Evolutionary conservation across 176 grass and related monocot species (phyloP).

Genomic region (Oryza glaberrima): DNA sequence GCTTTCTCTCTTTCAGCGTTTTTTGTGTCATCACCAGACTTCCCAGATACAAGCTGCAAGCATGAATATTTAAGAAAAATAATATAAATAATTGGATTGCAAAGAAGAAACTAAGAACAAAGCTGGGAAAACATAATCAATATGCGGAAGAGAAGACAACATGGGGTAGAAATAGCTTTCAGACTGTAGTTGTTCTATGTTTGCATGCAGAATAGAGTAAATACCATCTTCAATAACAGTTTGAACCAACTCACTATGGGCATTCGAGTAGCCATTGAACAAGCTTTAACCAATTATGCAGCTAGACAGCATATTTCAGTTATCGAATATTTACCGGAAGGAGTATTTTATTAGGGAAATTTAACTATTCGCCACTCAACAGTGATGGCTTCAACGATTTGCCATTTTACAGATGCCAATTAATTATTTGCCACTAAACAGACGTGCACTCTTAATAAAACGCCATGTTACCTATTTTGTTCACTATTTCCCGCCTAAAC

Average conservation of each 20-base stretch:
- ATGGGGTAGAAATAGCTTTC: not conserved
- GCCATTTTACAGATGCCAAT: not conserved
- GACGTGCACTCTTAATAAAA: not conserved
- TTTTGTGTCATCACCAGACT: conserved; percentile 71
- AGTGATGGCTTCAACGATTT: not conserved
- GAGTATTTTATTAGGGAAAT: not conserved
- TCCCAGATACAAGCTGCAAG: conserved; percentile 87
- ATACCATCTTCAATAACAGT: conserved; percentile 3
- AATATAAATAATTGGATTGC: not conserved
- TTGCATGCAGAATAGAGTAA: conserved; percentile 8
- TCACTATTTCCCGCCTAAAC: not conserved
- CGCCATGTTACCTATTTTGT: not conserved
- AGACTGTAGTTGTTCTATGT: not conserved
- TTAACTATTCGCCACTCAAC: not conserved
- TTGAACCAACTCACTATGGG: not conserved
- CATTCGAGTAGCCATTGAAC: not conserved
- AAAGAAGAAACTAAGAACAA: conserved; percentile 20
- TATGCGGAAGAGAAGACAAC: not conserved
- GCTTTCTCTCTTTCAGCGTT: conserved; percentile 81
- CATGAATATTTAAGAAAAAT: not conserved
- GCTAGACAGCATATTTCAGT: not conserved
- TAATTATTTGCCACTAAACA: not conserved
- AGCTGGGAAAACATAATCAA: not conserved
- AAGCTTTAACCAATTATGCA: not conserved
- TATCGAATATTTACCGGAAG: not conserved